Conservation (phyloP, 208 protist species). For the Acanthamoeba quina region DNA sequence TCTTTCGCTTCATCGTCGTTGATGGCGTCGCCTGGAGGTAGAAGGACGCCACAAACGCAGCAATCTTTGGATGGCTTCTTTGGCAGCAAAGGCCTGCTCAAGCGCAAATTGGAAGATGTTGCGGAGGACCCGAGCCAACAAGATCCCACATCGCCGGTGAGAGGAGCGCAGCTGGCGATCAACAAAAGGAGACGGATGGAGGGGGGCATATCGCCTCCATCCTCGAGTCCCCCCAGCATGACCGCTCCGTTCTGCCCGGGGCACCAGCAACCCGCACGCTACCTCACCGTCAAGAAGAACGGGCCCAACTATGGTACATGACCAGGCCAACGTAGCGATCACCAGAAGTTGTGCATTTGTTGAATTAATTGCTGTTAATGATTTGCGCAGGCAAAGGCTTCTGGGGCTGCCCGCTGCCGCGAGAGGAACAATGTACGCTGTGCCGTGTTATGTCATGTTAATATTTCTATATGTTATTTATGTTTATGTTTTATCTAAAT, state of each 20-base stretch:
- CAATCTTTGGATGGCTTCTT: conserved; percentile 25
- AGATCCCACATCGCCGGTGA: not conserved
- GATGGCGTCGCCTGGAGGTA: not conserved
- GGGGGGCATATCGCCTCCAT: not conserved
- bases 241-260: not conserved
- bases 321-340: too few species aligned
- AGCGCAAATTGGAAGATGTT: conserved; percentile 17
- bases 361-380: not conserved
- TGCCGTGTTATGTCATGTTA: too few species aligned
- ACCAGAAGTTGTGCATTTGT: not conserved
- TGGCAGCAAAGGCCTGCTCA: conserved; percentile 1
- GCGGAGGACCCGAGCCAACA: not conserved
- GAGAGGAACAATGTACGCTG: conserved; percentile 9
- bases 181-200: not conserved
- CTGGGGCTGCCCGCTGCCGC: not conserved
- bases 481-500: not conserved
- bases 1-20: too few species aligned
- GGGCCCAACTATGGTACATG: conserved; percentile 9
- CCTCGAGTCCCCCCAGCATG: not conserved
- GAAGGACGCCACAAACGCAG: not conserved
- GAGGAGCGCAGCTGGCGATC: not conserved
- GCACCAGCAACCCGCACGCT: not conserved
- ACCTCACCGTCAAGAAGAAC: not conserved
- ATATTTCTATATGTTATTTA: not conserved
- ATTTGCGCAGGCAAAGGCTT: not conserved